Conservation (phyloP, 805 yeast genomes). For the Cyberlindnera bimundalis region DNA sequence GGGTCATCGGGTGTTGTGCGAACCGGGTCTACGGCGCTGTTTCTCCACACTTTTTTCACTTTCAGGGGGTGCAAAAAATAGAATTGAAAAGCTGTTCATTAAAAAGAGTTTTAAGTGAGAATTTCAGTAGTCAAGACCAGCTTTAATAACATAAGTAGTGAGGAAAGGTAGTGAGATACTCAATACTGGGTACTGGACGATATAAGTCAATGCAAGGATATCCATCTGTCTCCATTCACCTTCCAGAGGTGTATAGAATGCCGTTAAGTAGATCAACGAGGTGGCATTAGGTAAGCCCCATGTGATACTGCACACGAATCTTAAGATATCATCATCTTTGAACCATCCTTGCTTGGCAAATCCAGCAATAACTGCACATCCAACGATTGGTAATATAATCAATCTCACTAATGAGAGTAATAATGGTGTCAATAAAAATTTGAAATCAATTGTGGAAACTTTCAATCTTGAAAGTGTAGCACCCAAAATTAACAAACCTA, state of each 20-base stretch:
- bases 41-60: too few species aligned
- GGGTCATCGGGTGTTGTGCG: too few species aligned
- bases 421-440: constrained; percentile 45
- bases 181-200: constrained; percentile 24
- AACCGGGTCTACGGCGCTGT: too few species aligned
- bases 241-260: constrained; percentile 66
- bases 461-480: constrained; percentile 81
- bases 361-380: constrained; percentile 61
- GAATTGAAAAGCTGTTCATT: too few species aligned
- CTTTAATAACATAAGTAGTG: constrained; percentile 16
- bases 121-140: constrained; percentile 7
- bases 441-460: constrained; percentile 42
- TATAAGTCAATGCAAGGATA: constrained; percentile 22
- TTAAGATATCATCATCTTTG: constrained; percentile 47
- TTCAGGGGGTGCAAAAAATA: too few species aligned
- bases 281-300: constrained; percentile 91
- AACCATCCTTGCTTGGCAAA: constrained; percentile 67
- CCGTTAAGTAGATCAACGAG: constrained; percentile 80
- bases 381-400: constrained; percentile 76
- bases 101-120: background rate
- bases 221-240: constrained; percentile 15
- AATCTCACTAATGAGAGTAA: constrained; percentile 56
- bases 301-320: constrained; percentile 71
- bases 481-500: constrained; percentile 81
- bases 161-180: constrained; percentile 26